These are phyloP conservation scores for Calonectria pseudoturangicola DNA, from an alignment of 2,329 filamentous ascomycete species.

Conservation along the genomic window DNA sequence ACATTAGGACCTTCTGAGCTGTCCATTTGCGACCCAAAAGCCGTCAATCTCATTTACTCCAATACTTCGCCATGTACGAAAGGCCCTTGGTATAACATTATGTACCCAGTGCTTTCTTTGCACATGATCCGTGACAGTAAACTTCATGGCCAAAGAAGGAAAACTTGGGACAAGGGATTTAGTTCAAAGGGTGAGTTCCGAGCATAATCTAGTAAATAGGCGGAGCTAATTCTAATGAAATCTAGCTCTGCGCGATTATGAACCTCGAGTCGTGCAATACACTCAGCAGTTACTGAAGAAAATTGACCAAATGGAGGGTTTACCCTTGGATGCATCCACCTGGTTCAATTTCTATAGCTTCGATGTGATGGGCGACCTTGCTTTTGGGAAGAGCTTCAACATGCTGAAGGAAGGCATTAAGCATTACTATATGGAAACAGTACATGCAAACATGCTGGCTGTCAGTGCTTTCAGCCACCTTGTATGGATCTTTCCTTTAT, in stretches of 20 bases:
- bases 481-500: conserved; percentile 37
- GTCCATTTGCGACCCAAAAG: conserved; percentile 34
- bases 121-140: conserved; percentile 35
- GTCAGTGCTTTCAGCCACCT: conserved; percentile 37
- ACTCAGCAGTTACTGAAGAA: conserved; percentile 33
- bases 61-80: conserved; percentile 37
- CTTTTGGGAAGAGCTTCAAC: conserved; percentile 60
- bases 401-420: conserved; percentile 53
- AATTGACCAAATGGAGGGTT: conserved; percentile 34
- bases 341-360: conserved; percentile 62
- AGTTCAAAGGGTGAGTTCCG: conserved; percentile 30
- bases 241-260: conserved; percentile 38
- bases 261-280: conserved; percentile 34
- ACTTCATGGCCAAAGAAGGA: conserved; percentile 36
- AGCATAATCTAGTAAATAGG: too few relatives aligned
- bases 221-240: background rate
- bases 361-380: conserved; percentile 64
- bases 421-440: conserved; percentile 36
- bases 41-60: conserved; percentile 35
- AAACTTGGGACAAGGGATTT: conserved; percentile 40
- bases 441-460: conserved; percentile 28
- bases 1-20: conserved; percentile 38
- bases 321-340: conserved; percentile 52
- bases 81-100: conserved; percentile 44
- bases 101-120: conserved; percentile 25